Evolutionary conservation across 805 yeast genomes (phyloP).

Genomic region (Candida orba): DNA sequence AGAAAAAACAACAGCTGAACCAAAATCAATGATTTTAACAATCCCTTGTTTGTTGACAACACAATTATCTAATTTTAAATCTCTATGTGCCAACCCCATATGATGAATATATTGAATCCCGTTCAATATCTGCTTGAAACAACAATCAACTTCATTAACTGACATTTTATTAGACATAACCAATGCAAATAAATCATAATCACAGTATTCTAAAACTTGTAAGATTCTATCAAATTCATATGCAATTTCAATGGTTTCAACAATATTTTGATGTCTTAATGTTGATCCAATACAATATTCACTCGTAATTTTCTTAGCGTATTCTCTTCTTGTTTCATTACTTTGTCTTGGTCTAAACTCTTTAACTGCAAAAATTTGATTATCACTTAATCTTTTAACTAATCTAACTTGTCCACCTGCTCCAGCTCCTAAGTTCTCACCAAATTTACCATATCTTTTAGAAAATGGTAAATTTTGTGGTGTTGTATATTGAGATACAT

Average conservation of each 20-base stretch:
- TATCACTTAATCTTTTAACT: constrained; percentile 59
- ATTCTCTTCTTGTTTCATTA: constrained; percentile 74
- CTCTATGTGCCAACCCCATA: constrained; percentile 87
- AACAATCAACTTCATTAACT: constrained; percentile 72
- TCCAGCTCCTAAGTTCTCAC: constrained; percentile 87
- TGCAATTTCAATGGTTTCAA: constrained; percentile 85
- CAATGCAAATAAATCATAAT: constrained; percentile 85
- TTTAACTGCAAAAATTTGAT: constrained; percentile 79
- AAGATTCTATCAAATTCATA: constrained; percentile 81
- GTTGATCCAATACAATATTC: constrained; percentile 94
- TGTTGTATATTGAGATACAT: constrained; percentile 29
- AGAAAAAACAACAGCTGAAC: constrained; percentile 85
- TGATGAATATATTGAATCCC: constrained; percentile 78
- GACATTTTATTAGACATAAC: constrained; percentile 92
- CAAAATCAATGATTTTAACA: constrained; percentile 86
- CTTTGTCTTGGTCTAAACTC: constrained; percentile 76
- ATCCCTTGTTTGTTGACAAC: constrained; percentile 78
- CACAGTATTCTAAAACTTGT: constrained; percentile 94
- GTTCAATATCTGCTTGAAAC: constrained; percentile 77
- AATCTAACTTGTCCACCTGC: constrained; percentile 89
- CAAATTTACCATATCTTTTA: constrained; percentile 72
- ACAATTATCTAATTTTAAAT: constrained; percentile 87
- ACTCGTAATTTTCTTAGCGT: constrained; percentile 86
- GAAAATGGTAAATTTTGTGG: constrained; percentile 49
- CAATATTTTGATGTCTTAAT: constrained; percentile 80